phyloP scores from a whole-genome alignment of 2,329 filamentous ascomycete species.

The Coleophoma cylindrospora region DNA sequence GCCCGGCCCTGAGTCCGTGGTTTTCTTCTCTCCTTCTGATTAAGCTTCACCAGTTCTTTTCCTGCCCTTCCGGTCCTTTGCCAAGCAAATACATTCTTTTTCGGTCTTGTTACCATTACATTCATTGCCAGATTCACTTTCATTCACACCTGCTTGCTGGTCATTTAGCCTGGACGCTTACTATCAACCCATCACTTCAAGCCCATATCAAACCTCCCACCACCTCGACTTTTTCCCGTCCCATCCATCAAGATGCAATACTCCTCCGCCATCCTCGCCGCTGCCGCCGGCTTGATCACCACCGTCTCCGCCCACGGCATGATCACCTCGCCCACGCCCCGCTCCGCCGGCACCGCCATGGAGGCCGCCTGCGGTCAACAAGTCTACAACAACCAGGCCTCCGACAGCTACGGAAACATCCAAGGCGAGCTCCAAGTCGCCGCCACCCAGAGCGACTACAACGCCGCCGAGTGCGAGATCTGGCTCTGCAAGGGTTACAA shows the following conservation, averaged over 20 bases:
- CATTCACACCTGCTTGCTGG: no score
- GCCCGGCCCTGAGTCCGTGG: no score
- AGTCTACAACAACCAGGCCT: conserved; percentile 29
- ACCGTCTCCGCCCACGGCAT: conserved; percentile 43
- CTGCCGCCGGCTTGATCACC: conserved; percentile 24
- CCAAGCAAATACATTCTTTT: not conserved
- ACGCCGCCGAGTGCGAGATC: conserved; percentile 29
- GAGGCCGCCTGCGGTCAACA: conserved; percentile 37
- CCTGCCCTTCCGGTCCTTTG: not conserved
- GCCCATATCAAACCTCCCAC: not conserved
- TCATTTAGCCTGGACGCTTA: no score
- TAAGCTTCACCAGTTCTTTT: not conserved
- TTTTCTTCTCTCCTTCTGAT: not conserved
- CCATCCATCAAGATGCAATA: conserved; percentile 18
- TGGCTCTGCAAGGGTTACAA: conserved; percentile 44
- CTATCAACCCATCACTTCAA: not conserved
- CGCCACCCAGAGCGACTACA: conserved; percentile 26
- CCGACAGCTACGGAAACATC: conserved; percentile 27
- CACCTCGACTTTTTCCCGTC: not conserved
- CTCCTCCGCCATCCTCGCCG: conserved; percentile 14
- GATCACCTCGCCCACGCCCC: conserved; percentile 36
- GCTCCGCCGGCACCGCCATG: conserved; percentile 37
- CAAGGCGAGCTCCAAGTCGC: conserved; percentile 29
- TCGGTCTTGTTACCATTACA: not conserved
- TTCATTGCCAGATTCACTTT: no score